Evolutionary conservation across 495 filamentous ascomycete species (phyloP).

Genomic region (Aspergillus avenaceus): DNA sequence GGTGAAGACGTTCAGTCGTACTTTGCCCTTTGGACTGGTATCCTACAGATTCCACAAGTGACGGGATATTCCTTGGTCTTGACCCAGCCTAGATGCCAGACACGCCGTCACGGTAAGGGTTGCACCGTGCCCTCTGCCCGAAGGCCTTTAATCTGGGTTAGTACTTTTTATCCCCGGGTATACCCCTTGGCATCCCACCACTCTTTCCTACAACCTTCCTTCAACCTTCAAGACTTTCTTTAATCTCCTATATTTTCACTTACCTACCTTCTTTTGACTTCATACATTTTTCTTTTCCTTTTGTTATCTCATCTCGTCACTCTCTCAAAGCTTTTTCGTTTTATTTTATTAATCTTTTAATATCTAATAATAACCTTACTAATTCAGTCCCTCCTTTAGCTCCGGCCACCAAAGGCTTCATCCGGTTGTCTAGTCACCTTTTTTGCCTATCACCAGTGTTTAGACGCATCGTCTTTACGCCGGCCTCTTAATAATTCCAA

Average conservation of each 20-base stretch:
- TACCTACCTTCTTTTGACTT: constrained; percentile 5
- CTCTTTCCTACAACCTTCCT: constrained; percentile 25
- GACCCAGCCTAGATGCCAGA: constrained; percentile 50
- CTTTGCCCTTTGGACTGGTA: constrained; percentile 53
- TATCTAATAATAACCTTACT: constrained; percentile 18
- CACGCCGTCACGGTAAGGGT: constrained; percentile 66
- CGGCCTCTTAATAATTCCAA: constrained; percentile 48
- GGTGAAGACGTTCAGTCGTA: constrained; percentile 72
- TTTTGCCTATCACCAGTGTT: constrained; percentile 29
- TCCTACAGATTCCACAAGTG: constrained; percentile 34
- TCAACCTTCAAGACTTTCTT: constrained; percentile 12
- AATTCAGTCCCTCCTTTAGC: constrained; percentile 42
- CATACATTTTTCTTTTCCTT: constrained; percentile 6
- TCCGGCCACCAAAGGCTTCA: constrained; percentile 37
- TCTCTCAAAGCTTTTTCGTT: constrained; percentile 14
- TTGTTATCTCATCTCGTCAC: background rate
- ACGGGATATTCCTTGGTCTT: constrained; percentile 49
- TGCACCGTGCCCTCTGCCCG: constrained; percentile 46
- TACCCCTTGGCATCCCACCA: constrained; percentile 20
- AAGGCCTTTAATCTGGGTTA: constrained; percentile 46
- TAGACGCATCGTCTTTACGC: constrained; percentile 36
- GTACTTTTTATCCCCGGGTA: constrained; percentile 33
- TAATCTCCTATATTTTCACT: background rate
- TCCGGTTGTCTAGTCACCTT: constrained; percentile 36
- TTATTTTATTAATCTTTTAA: constrained; percentile 6